These are phyloP conservation scores for Boletellus emodensis DNA, from an alignment of 768 basidiomycete species.

Conservation along the genomic window DNA sequence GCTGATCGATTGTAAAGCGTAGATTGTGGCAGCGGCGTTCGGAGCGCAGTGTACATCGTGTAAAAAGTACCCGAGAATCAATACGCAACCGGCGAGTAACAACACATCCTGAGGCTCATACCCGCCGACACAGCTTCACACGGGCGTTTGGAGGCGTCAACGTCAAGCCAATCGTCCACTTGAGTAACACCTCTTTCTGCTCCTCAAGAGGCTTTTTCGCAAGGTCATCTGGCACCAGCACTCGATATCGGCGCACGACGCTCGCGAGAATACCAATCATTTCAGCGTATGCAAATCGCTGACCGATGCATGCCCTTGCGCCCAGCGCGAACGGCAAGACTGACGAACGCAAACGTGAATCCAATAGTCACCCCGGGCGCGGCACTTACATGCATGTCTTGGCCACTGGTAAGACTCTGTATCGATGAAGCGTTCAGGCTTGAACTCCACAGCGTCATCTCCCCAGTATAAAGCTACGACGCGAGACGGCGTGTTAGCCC, in stretches of 20 bases:
- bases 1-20: too few species aligned
- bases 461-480: conserved; percentile 49
- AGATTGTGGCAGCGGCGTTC: too few species aligned
- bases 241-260: conserved; percentile 39
- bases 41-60: too few species aligned
- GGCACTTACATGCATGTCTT: conserved; percentile 42
- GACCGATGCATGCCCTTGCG: conserved; percentile 45
- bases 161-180: conserved; percentile 37
- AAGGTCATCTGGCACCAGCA: conserved; percentile 38
- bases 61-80: background rate
- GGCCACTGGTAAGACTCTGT: conserved; percentile 49
- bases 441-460: conserved; percentile 41
- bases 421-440: conserved; percentile 49
- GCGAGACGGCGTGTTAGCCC: background rate
- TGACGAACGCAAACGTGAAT: conserved; percentile 7
- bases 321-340: conserved; percentile 46
- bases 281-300: conserved; percentile 45
- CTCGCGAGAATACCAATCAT: conserved; percentile 41
- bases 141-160: conserved; percentile 31
- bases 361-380: background rate
- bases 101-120: background rate
- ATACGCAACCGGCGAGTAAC: background rate
- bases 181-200: conserved; percentile 32
- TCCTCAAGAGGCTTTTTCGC: conserved; percentile 24
- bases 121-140: conserved; percentile 22